These are phyloP conservation scores for Thielaviopsis punctulata DNA, from an alignment of 2,329 filamentous ascomycete genomes.

Conservation along the genomic window DNA sequence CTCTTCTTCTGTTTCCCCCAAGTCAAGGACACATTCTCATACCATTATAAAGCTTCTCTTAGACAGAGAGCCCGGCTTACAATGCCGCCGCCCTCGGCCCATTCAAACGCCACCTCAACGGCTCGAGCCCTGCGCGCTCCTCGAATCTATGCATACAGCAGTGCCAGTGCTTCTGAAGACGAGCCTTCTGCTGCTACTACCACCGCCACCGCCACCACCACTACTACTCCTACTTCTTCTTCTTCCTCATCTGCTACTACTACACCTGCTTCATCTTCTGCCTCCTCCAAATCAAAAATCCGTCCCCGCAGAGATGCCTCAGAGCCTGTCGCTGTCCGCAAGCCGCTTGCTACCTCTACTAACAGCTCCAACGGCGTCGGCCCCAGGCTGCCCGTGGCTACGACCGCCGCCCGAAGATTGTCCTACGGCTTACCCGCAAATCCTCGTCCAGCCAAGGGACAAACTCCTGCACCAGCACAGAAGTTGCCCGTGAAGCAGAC, in stretches of 20 bases:
- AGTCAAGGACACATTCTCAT: neutral
- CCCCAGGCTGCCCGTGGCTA: neutral
- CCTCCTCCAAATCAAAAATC: too few species aligned
- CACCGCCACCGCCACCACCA: neutral
- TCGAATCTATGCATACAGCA: neutral
- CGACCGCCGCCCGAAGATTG: neutral
- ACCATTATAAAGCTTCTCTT: neutral
- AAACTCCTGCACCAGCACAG: neutral
- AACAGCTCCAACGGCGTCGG: neutral
- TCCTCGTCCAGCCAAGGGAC: neutral
- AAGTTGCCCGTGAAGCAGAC: neutral
- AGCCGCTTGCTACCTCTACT: neutral
- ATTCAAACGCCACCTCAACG: constrained; percentile 3
- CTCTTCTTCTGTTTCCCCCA: neutral
- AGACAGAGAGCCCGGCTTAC: neutral
- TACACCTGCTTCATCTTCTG: too few species aligned
- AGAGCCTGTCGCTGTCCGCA: neutral
- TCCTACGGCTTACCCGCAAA: constrained; percentile 6
- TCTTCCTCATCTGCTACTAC: too few species aligned
- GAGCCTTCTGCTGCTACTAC: neutral
- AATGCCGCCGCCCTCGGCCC: constrained; percentile 6
- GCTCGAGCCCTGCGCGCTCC: constrained; percentile 2
- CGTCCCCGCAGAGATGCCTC: neutral
- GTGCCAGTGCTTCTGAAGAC: neutral
- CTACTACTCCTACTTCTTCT: too few species aligned